Evolutionary conservation across 495 filamentous ascomycete species (phyloP), one percentile per base, ranked within the genome.

Genomic region (Oleoguttula mirabilis): DNA sequence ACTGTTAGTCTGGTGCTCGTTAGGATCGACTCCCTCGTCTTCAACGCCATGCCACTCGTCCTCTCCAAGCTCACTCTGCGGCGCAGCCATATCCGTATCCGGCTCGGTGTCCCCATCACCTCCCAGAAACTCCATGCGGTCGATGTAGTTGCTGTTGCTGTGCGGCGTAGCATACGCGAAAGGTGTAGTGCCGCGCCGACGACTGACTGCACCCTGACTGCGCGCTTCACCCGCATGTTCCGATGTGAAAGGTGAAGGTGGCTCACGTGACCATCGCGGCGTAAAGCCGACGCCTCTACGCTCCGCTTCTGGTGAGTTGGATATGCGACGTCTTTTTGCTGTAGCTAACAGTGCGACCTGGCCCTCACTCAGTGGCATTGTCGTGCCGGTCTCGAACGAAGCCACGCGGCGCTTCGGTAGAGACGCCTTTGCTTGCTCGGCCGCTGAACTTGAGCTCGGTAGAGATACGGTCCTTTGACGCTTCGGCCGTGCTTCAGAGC

Each of bases 121-220:
- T n/a, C 16, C 15, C 11, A 20, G 15, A 21, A 45, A 48, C 11
- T 47, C 47, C 21, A 35, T 22, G 6, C 41, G 19, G 1, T n/a
- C 30, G 12, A 31, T 36, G 28, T 39, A 32, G 21, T 45, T 38
- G 25, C 5, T 52, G 27, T 48, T 45, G 25, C 71, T 75, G 43
- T 70, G 56, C 6, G 74, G 74, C 5, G 74, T 78, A 1, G 68
- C 69, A 33, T 62, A 72, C 34, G 64, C 66, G 37, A 60, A 61
- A 2, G 68, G 70, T 0, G 71, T 73, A 2, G 60, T 63, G 4
- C 58, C 56, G 20, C 68, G 57, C 30, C 55, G 53, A 10, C 28
- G 34, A 7, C 31, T 39, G 11, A 20, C 21, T 10, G 15, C 31
- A 4, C 24, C 35, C 19, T 50, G 50, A 3, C 57, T 52, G 1